Conservation (phyloP, 768 basidiomycete genomes). For the Trichaptum fuscoviolaceum region DNA sequence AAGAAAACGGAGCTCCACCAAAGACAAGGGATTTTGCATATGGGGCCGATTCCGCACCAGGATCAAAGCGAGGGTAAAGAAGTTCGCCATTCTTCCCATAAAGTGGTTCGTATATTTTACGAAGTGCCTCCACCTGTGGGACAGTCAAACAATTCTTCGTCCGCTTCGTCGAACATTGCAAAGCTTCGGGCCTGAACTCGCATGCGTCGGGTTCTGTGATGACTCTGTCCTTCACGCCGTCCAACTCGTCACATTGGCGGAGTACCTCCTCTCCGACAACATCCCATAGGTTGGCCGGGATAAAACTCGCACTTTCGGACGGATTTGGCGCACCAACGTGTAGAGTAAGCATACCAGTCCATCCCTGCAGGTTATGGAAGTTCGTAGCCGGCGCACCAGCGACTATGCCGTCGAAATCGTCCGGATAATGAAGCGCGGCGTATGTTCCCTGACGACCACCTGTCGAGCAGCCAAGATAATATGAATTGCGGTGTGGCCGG, state of each 20-base stretch:
- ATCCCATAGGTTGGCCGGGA: conserved; percentile 22
- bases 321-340: neutral
- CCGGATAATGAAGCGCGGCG: conserved; percentile 20
- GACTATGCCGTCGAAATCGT: conserved; percentile 29
- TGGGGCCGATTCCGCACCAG: conserved; percentile 20
- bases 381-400: conserved; percentile 16
- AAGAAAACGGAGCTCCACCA: neutral
- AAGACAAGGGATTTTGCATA: conserved; percentile 1
- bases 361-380: conserved; percentile 12
- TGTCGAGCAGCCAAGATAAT: conserved; percentile 27
- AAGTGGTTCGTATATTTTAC: conserved; percentile 22
- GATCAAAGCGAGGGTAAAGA: conserved; percentile 23
- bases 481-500: conserved; percentile 17
- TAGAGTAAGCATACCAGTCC: conserved; percentile 3
- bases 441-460: conserved; percentile 27
- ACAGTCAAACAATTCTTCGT: conserved; percentile 20
- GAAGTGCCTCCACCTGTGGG: conserved; percentile 22
- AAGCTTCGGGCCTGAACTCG: conserved; percentile 24
- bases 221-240: conserved; percentile 22
- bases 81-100: conserved; percentile 22
- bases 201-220: conserved; percentile 17
- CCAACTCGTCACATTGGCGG: conserved; percentile 26
- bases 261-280: conserved; percentile 25
- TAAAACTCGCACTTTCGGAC: conserved; percentile 16
- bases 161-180: conserved; percentile 22